A percentile compares a stretch with the other conserved stretches of the same genome.
Evolutionary conservation across 2,329 filamentous ascomycete species (phyloP).

Genomic region (Exserohilum turcica): DNA sequence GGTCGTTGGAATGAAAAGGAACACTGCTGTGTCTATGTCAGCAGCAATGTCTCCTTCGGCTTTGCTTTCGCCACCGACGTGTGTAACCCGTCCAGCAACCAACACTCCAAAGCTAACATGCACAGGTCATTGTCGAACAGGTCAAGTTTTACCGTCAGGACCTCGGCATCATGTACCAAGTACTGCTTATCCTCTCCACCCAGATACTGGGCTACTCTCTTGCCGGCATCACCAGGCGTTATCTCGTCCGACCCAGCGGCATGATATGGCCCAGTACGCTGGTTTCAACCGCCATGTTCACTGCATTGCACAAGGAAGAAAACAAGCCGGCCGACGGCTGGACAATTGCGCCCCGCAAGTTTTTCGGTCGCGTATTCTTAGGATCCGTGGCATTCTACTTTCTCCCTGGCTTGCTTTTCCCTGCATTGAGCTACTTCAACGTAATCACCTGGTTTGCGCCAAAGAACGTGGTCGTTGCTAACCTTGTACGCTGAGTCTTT

Average conservation of each 20-base stretch:
- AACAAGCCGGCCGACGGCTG: conserved; percentile 83
- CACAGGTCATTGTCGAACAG: conserved; percentile 81
- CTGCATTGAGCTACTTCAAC: conserved; percentile 86
- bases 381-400: conserved; percentile 82
- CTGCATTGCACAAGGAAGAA: conserved; percentile 81
- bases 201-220: conserved; percentile 88
- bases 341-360: conserved; percentile 80
- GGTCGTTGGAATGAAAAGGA: conserved; percentile 88
- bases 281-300: conserved; percentile 89
- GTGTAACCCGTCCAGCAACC: conserved; percentile 21
- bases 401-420: conserved; percentile 79
- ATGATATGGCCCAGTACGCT: conserved; percentile 93
- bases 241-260: conserved; percentile 80
- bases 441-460: conserved; percentile 88
- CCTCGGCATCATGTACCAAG: conserved; percentile 74
- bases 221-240: conserved; percentile 78
- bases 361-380: conserved; percentile 77
- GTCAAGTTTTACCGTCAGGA: conserved; percentile 87
- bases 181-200: conserved; percentile 82
- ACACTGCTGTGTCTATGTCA: conserved; percentile 86
- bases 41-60: conserved; percentile 86
- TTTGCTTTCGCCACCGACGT: conserved; percentile 87
- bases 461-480: conserved; percentile 82
- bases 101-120: conserved; percentile 14
- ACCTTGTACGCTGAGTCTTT: conserved; percentile 60